Conservation (phyloP, 2,329 filamentous ascomycete species). For the Phoma herbarum region DNA sequence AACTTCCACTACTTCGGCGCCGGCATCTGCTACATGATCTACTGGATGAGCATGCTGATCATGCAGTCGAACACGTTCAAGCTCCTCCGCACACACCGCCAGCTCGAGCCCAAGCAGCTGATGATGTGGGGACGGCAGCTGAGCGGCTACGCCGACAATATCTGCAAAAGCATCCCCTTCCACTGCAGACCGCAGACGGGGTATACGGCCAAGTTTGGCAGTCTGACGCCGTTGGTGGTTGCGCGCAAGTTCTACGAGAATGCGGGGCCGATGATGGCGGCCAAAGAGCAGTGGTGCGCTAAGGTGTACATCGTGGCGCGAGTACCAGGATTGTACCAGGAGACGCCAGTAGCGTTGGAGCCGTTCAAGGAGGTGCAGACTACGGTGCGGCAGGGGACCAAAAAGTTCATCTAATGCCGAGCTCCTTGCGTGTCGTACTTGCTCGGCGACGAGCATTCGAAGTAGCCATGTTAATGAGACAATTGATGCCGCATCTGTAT, state of each 20-base stretch:
- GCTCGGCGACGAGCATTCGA: not conserved
- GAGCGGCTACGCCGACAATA: constrained; percentile 41
- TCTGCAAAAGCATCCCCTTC: constrained; percentile 46
- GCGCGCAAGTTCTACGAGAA: constrained; percentile 47
- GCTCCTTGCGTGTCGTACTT: not conserved
- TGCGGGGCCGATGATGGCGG: constrained; percentile 32
- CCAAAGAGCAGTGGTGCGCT: constrained; percentile 43
- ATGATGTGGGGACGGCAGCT: constrained; percentile 46
- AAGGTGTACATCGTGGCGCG: constrained; percentile 40
- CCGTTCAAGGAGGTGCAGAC: constrained; percentile 40
- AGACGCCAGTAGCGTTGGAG: constrained; percentile 36
- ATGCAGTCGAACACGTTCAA: constrained; percentile 48
- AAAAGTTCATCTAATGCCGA: constrained; percentile 28
- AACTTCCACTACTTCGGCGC: constrained; percentile 45
- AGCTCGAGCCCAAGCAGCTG: constrained; percentile 41
- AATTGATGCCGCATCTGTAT: not conserved
- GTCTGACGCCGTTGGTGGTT: constrained; percentile 46
- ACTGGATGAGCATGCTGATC: constrained; percentile 51
- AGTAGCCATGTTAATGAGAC: too few relatives aligned
- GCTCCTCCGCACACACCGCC: constrained; percentile 34
- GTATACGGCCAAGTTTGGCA: constrained; percentile 45
- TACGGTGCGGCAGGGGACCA: constrained; percentile 33
- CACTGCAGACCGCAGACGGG: constrained; percentile 40
- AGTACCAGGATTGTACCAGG: constrained; percentile 45
- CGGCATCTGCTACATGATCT: constrained; percentile 47